Base-by-base conservation (phyloP, 179 eudicot genomes). In the Silene noctiflora region DNA sequence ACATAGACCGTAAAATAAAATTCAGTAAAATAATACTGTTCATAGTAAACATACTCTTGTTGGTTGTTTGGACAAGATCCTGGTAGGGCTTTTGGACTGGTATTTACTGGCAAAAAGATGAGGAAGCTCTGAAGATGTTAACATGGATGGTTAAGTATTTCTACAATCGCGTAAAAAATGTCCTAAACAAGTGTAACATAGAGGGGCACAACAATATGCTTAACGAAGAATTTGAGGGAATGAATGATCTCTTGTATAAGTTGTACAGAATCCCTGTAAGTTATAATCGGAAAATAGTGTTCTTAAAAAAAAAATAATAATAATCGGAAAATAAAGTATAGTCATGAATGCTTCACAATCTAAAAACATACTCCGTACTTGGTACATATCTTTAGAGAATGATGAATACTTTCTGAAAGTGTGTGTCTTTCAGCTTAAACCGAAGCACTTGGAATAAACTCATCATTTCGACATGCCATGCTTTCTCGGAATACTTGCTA, bases 381-480 rank as follows among this genome's bases (percentile, higher is more conserved):
- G n/a, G n/a, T n/a, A 69, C 2, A 10, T 42, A 13, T 27, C 27
- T 19, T 65, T 39, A 17, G 19, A 4, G 22, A 22, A 7, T 6
- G n/a, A 24, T 48, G 24, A 70, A 24, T 48, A 16, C 6, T 19
- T 11, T 22, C 29, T 25, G 33, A 44, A 19, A 14, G 64, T 71
- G 21, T 22, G 69, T 67, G 77, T 61, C 65, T 4, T 66, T 0
- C 16, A 94, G 98, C 86, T 85, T 65, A 83, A 94, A 75, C 72
- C 78, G 61, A 91, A 86, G 81, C 97, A 94, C 78, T 81, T 94
- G 73, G 56, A 81, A 67, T 77, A 90, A 84, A 97, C 97, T 70
- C 94, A 90, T 75, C 94, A 91, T 46, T 94, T 94, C 56, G 97
- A 94, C 79, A 94, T 91, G 80, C 98, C 98, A 27, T 94, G 98